phyloP scores from a whole-genome alignment of 148 eudicot species.

The Camellia sinensis region DNA sequence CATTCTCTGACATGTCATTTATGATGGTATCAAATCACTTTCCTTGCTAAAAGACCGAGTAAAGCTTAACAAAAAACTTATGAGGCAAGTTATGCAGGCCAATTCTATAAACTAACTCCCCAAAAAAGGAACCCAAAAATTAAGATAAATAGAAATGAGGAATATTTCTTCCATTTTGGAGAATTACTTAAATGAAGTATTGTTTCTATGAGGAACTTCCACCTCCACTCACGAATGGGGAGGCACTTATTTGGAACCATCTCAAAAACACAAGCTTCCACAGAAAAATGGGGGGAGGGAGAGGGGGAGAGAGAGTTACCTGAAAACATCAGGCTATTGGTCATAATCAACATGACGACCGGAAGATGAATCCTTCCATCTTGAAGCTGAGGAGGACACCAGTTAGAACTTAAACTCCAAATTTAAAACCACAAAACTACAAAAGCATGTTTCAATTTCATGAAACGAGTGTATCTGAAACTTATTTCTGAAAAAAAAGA shows the following conservation, averaged over 20 bases:
- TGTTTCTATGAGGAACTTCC: neutral
- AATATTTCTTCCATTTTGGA: neutral
- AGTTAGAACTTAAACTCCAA: slow-evolving; percentile 2
- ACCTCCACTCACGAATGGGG: neutral
- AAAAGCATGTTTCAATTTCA: slow-evolving; percentile 1
- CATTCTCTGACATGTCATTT: neutral
- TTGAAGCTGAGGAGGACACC: slow-evolving; percentile 35
- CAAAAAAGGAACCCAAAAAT: neutral
- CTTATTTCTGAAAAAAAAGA: neutral
- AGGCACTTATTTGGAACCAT: neutral
- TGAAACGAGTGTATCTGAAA: neutral
- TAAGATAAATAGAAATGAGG: neutral
- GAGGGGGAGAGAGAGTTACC: slow-evolving; percentile 22
- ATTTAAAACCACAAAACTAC: neutral
- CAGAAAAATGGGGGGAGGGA: neutral
- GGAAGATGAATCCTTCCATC: slow-evolving; percentile 44
- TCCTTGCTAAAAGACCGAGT: neutral
- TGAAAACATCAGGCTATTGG: slow-evolving; percentile 56
- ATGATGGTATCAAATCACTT: neutral
- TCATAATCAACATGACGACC: slow-evolving; percentile 50
- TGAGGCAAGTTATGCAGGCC: neutral
- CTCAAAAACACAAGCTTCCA: neutral
- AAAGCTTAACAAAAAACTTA: neutral
- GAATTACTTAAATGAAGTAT: neutral
- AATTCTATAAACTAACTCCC: slow-evolving; percentile 2